Conservation (phyloP, 768 basidiomycete species). For the Erythrobasidium yunnanense region DNA sequence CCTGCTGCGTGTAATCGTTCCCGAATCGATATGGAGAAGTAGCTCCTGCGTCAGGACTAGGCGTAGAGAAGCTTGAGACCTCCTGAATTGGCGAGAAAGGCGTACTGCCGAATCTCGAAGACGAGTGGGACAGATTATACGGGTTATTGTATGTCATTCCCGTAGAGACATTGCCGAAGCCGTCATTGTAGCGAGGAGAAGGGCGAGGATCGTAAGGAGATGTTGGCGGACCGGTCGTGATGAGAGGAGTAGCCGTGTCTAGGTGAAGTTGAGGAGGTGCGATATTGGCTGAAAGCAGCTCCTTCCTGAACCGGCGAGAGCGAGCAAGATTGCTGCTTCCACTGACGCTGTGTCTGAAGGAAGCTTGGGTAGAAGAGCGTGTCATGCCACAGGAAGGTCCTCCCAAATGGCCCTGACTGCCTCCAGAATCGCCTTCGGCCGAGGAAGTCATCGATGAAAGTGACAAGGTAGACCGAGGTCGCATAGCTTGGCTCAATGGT, state of each 20-base stretch:
- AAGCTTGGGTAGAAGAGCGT: neutral
- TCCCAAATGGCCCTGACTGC: too few relatives aligned
- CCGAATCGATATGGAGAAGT: neutral
- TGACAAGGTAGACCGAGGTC: conserved; percentile 8
- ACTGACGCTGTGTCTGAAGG: neutral
- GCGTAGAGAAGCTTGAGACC: neutral
- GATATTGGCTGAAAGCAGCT: conserved; percentile 12
- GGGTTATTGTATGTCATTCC: neutral
- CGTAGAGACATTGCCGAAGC: neutral
- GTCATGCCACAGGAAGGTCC: neutral
- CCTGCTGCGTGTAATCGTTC: neutral
- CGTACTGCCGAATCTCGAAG: conserved; percentile 10
- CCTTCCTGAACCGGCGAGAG: conserved; percentile 12
- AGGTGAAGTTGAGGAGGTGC: conserved; percentile 20
- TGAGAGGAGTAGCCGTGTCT: neutral
- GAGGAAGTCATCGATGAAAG: conserved; percentile 5
- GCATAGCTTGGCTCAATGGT: neutral
- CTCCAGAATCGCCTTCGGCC: neutral
- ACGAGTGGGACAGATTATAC: neutral
- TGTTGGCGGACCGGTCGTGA: too few relatives aligned
- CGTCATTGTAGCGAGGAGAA: too few relatives aligned
- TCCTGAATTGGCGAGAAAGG: conserved; percentile 25
- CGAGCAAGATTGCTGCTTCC: conserved; percentile 13
- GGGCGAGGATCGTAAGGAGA: too few relatives aligned
- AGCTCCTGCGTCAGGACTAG: neutral